phyloP scores from a whole-genome alignment of 768 basidiomycete species.

The Clavaria fumosa region DNA sequence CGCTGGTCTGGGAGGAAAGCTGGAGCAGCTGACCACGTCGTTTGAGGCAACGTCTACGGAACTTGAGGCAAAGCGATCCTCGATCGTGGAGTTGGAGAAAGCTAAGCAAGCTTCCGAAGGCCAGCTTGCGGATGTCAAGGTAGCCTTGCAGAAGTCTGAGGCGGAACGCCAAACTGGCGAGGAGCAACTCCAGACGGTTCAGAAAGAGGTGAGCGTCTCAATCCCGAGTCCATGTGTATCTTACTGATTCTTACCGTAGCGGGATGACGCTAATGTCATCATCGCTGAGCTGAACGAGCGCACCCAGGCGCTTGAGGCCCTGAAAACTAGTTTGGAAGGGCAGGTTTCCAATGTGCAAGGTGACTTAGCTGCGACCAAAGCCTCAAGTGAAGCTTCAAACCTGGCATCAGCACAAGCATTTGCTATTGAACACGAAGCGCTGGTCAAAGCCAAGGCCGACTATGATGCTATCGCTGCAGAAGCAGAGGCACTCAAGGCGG shows the following conservation, averaged over 20 bases:
- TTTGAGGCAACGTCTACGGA: constrained; percentile 33
- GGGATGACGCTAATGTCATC: constrained; percentile 31
- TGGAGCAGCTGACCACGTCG: constrained; percentile 33
- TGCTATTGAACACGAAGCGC: constrained; percentile 45
- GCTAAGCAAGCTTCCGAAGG: constrained; percentile 34
- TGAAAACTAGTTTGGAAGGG: constrained; percentile 34
- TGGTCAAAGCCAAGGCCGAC: constrained; percentile 48
- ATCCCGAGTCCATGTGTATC: neutral
- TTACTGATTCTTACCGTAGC: constrained; percentile 21
- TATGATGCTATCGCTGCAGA: constrained; percentile 41
- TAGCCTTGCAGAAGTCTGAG: constrained; percentile 24
- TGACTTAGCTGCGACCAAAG: constrained; percentile 34
- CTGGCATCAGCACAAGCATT: constrained; percentile 34
- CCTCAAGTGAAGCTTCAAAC: constrained; percentile 28
- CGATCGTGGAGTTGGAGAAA: constrained; percentile 31
- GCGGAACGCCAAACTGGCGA: constrained; percentile 19
- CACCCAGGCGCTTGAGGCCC: constrained; percentile 32
- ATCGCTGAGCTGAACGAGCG: constrained; percentile 27
- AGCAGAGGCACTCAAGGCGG: constrained; percentile 31
- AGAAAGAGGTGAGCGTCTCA: constrained; percentile 32
- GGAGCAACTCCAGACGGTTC: constrained; percentile 25
- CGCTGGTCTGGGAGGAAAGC: constrained; percentile 35
- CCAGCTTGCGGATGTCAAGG: constrained; percentile 29
- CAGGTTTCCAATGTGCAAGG: constrained; percentile 36
- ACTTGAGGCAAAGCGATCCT: constrained; percentile 28